Base-by-base conservation (phyloP, 371 early-diverging fungal species). In the Zopfochytrium polystomum region DNA sequence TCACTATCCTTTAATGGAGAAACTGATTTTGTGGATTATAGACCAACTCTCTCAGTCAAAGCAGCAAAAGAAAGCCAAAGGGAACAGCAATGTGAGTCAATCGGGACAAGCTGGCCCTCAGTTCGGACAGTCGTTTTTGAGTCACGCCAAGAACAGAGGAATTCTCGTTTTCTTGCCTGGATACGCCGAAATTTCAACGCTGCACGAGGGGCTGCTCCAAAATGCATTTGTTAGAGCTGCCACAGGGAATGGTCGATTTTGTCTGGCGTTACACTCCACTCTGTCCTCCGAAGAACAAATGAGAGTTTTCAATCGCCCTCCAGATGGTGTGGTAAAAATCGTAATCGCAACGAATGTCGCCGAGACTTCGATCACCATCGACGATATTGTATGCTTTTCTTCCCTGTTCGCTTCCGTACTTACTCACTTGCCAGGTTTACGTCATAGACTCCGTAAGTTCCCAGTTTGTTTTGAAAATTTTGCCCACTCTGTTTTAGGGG, bases 291-390 rank as follows among this genome's bases (percentile, higher is more conserved):
- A 67, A 35, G 72, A 77, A 33, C 77, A 77, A 53, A 60, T 65
- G 45, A 32, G 73, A 22, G 74, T 67, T 6, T 70, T 73, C 54
- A 64, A 70, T 50, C 59, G 65, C 20, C 72, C 72, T 0, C 70
- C 72, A 1, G 55, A 56, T 26, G 67, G 68, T 6, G 33, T 57
- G 1, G 62, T 70, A 29, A 76, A 76, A 50, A 68, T 81, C 48
- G 77, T 85, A n/a, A 73, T 85, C 32, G 66, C 79, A 22, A 85
- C 86, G 11, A 85, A 85, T 51, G 82, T 86, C 18, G 80, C 83
- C 4, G 86, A 84, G 60, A 83, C 83, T 6, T 73, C 74, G 18
- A 75, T 86, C 30, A 86, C 86, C 1, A 79, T 85, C 25, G 96
- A 97, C 58, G 93, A 75, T 42, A 70, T 82, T 38, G 70, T 66